These are phyloP conservation scores for Musa troglodytarum DNA, from an alignment of 176 grass and related monocot species.

Conservation along the genomic window DNA sequence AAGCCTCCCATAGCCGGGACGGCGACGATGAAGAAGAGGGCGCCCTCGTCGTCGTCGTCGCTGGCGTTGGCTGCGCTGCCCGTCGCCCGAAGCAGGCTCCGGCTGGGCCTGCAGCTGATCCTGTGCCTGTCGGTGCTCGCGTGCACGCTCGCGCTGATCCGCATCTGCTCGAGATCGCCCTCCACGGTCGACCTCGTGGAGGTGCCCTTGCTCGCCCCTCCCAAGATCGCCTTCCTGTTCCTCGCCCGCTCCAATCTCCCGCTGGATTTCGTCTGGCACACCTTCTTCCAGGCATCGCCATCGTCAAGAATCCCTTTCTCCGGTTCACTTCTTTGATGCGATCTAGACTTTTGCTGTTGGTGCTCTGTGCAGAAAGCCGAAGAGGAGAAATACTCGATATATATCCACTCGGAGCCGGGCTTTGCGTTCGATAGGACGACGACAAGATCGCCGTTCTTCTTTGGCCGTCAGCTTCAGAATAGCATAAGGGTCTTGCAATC, in stretches of 20 bases:
- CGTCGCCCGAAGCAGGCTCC: neutral
- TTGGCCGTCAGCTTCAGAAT: slow-evolving; percentile 49
- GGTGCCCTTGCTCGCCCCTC: slow-evolving; percentile 1
- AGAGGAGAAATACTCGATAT: slow-evolving; percentile 61
- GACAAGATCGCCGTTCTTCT: slow-evolving; percentile 71
- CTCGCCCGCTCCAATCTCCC: slow-evolving; percentile 65
- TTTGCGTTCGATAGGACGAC: slow-evolving; percentile 68
- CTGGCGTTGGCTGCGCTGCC: too few species aligned
- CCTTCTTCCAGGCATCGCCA: slow-evolving; percentile 66
- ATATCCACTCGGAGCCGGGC: slow-evolving; percentile 83
- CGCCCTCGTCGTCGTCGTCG: neutral
- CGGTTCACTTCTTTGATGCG: neutral
- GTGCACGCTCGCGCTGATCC: slow-evolving; percentile 41
- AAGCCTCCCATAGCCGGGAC: neutral
- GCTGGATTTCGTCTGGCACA: slow-evolving; percentile 92
- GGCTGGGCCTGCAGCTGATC: slow-evolving; percentile 68
- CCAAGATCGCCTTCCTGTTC: slow-evolving; percentile 93
- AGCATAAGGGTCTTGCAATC: slow-evolving; percentile 55
- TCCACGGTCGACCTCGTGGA: slow-evolving; percentile 8
- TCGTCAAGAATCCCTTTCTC: neutral
- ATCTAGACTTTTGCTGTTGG: neutral
- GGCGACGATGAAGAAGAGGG: slow-evolving; percentile 12
- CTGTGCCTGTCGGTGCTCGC: slow-evolving; percentile 44
- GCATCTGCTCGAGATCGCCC: slow-evolving; percentile 25
- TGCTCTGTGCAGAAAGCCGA: slow-evolving; percentile 52